Evolutionary conservation across 2,329 filamentous ascomycete genomes (phyloP), one percentile per base, ranked within the genome.

Genomic region (Chrysosporium queenslandicum): DNA sequence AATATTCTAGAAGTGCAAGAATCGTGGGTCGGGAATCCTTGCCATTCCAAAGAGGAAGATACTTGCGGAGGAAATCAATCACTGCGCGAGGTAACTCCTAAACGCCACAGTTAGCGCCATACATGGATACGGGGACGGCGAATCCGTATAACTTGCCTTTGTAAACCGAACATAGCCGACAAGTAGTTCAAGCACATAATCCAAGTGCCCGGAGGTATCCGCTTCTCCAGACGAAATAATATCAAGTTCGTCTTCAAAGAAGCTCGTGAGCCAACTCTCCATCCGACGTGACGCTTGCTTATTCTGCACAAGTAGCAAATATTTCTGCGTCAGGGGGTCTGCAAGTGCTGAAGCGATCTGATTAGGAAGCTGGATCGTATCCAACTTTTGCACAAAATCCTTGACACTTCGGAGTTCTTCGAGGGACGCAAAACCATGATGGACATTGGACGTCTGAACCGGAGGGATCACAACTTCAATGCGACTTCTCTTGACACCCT

Each of bases 321-420:
- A 78, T 63, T 91, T 92, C 64, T 91, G 87, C 1, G 91, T 76
- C 27, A 94, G 72, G 2, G 84, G 84, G 61, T 94, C 86, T 1
- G 78, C 79, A 12, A 94, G 71, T 3, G 86, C 81, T 4, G 88
- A 86, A 37, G 89, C 81, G 1, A 94, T 74, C 66, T 94, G 88
- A 57, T 86, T 89, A 0, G 88, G 88, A 37, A 89, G 71, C 65
- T 92, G 86, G 23, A 94, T 82, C 58, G 77, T 85, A 59, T 94
- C 87, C 7, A 94, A 68, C 53, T 79, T 85, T 41, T 79, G 77
- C 4, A 88, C 82, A 55, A 94, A 83, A 46, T 80, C 75, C 21
- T 80, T 73, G 11, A 82, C 81, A 55, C 76, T 82, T 59, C 88
- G 84, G 50, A 94, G 80, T 62, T 94, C 88, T 63, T 94, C 87